These are phyloP conservation scores for Volvox carteri DNA, from an alignment of 163 green algal genomes.

Conservation along the genomic window DNA sequence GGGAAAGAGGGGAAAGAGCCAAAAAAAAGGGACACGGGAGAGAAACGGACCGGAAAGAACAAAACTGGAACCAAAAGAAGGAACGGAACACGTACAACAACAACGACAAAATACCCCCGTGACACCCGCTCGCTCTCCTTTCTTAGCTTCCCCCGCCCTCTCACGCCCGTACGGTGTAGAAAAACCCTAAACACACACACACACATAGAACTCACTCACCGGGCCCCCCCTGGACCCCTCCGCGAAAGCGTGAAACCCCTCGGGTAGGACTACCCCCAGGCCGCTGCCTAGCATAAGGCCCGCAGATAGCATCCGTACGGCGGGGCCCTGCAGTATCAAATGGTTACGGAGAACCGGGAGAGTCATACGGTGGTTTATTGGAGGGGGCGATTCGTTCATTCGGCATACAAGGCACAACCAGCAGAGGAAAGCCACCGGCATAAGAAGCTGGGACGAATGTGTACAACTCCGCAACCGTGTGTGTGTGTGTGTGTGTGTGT, in stretches of 20 bases:
- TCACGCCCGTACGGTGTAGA: too few relatives aligned
- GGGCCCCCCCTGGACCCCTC: not conserved
- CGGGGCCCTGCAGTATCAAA: not conserved
- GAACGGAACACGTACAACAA: not conserved
- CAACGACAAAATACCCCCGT: not conserved
- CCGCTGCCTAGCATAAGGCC: conserved; percentile 55
- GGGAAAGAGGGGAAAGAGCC: not conserved
- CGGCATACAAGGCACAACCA: not conserved
- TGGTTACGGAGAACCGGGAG: too few relatives aligned
- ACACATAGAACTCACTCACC: too few relatives aligned
- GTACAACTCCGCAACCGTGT: too few relatives aligned
- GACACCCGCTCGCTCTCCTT: not conserved
- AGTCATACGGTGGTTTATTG: not conserved
- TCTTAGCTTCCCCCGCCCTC: not conserved
- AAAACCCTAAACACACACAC: too few relatives aligned
- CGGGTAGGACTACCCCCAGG: conserved; percentile 43
- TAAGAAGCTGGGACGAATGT: not conserved
- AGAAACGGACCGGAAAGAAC: not conserved
- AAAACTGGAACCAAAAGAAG: not conserved
- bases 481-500: too few relatives aligned
- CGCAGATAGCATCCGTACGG: conserved; percentile 20
- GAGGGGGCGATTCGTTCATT: too few relatives aligned
- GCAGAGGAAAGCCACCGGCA: not conserved
- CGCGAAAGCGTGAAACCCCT: conserved; percentile 52
- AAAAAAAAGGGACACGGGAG: not conserved